phyloP scores from a whole-genome alignment of 2,329 filamentous ascomycete species.

The Bipolaris victoriae region DNA sequence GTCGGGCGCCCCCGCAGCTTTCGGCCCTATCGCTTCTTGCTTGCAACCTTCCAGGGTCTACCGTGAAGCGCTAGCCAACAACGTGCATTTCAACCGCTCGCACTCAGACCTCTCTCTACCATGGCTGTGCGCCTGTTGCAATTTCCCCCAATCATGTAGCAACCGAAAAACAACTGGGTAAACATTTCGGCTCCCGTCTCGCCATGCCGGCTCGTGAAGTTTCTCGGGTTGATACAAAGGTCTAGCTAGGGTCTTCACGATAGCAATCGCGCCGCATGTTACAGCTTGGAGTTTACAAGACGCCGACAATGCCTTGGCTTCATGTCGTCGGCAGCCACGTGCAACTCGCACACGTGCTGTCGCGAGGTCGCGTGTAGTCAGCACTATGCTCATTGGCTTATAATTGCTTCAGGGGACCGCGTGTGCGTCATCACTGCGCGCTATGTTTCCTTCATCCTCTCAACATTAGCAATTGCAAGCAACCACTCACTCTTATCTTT shows the following conservation, averaged over 20 bases:
- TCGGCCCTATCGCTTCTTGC: not conserved
- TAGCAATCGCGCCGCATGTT: too few relatives aligned
- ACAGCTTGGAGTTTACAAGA: not conserved
- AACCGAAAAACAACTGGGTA: too few relatives aligned
- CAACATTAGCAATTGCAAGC: not conserved
- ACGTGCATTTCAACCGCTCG: too few relatives aligned
- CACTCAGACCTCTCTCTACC: too few relatives aligned
- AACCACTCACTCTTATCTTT: not conserved
- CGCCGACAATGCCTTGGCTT: not conserved
- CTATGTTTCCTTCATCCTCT: not conserved
- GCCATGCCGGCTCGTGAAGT: too few relatives aligned
- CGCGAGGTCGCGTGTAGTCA: conserved; percentile 2
- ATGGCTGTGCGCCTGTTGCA: too few relatives aligned
- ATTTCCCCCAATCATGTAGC: too few relatives aligned
- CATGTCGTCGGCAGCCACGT: not conserved
- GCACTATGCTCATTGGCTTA: not conserved
- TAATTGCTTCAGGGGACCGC: not conserved
- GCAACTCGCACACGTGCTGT: conserved; percentile 1
- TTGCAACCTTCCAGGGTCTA: too few relatives aligned
- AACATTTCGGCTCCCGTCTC: too few relatives aligned
- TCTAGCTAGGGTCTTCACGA: too few relatives aligned
- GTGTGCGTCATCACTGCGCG: conserved; percentile 1
- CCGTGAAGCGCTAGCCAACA: too few relatives aligned
- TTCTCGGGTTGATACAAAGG: too few relatives aligned
- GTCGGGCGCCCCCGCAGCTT: not conserved